phyloP scores from a whole-genome alignment of 1,284 basidiomycete species.

The Trametes versicolor region DNA sequence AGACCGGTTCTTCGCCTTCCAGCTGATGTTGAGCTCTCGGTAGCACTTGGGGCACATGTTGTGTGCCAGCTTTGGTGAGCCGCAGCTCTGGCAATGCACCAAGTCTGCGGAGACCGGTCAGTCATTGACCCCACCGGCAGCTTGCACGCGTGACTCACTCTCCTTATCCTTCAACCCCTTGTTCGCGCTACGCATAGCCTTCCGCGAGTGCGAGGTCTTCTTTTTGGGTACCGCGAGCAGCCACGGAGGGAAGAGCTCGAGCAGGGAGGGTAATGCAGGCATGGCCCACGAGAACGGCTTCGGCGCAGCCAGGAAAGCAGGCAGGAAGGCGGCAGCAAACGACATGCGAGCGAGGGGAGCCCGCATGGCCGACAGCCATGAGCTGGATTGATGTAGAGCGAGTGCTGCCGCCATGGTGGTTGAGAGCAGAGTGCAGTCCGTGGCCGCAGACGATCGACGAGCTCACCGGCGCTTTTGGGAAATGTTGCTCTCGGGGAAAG shows the following conservation, averaged over 20 bases:
- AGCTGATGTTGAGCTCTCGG: constrained; percentile 75
- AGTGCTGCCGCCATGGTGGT: constrained; percentile 52
- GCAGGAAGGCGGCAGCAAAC: constrained; percentile 42
- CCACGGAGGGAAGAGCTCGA: constrained; percentile 89
- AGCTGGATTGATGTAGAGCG: constrained; percentile 48
- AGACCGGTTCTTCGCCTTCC: constrained; percentile 54
- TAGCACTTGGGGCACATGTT: constrained; percentile 91
- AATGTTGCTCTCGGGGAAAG: constrained; percentile 2
- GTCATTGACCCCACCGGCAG: constrained; percentile 26
- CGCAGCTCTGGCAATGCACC: constrained; percentile 93
- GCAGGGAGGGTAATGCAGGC: constrained; percentile 67
- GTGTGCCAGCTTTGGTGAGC: constrained; percentile 88
- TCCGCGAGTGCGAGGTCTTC: constrained; percentile 93
- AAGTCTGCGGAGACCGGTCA: constrained; percentile 67
- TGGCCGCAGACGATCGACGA: constrained; percentile 3
- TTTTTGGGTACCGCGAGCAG: constrained; percentile 95
- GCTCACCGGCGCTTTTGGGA: constrained; percentile 13
- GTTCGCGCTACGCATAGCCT: constrained; percentile 94
- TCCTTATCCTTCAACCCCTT: constrained; percentile 96
- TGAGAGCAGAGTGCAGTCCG: constrained; percentile 13
- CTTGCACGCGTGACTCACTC: constrained; percentile 62
- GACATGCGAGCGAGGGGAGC: constrained; percentile 48
- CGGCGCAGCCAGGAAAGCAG: constrained; percentile 45
- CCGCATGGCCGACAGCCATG: constrained; percentile 49
- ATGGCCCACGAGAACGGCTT: constrained; percentile 55